Conservation (phyloP, 2,329 filamentous ascomycete genomes). For the Aquanectria penicillioides region DNA sequence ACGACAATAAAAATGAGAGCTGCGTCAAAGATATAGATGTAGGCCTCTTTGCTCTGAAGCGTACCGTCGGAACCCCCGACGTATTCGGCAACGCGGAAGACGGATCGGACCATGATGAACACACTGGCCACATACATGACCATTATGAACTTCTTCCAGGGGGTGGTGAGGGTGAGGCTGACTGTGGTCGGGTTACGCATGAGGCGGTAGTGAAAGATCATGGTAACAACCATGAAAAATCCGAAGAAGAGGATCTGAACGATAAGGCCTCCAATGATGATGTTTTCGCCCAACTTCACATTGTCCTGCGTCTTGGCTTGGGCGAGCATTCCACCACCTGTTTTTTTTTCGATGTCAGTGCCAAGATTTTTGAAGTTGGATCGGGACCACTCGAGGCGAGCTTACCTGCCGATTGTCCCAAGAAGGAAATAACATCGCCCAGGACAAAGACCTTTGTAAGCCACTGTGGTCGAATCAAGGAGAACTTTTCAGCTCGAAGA, state of each 20-base stretch:
- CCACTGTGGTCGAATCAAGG: constrained; percentile 4
- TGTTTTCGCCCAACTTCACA: constrained; percentile 47
- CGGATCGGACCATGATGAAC: constrained; percentile 50
- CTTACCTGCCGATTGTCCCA: constrained; percentile 33
- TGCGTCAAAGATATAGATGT: constrained; percentile 47
- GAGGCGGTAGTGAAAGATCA: constrained; percentile 52
- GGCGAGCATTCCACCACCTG: constrained; percentile 20
- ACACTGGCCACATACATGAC: constrained; percentile 30
- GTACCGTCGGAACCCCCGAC: constrained; percentile 42
- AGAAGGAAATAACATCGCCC: constrained; percentile 57
- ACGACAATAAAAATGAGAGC: constrained; percentile 42
- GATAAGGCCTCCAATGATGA: constrained; percentile 61
- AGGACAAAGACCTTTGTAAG: constrained; percentile 58
- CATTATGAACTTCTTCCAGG: constrained; percentile 38
- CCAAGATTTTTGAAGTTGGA: too few relatives aligned
- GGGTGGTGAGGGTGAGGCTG: constrained; percentile 27
- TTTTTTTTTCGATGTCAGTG: too few relatives aligned
- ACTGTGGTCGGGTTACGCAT: background rate
- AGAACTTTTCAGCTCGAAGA: background rate
- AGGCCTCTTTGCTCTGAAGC: constrained; percentile 42
- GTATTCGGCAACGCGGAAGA: constrained; percentile 54
- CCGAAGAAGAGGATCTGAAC: constrained; percentile 64
- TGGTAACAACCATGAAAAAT: constrained; percentile 57
- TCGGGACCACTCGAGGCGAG: too few relatives aligned
- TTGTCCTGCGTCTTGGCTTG: constrained; percentile 31